Conservation (phyloP, 352 stramenopile genomes). For the Pythium dissimile region DNA sequence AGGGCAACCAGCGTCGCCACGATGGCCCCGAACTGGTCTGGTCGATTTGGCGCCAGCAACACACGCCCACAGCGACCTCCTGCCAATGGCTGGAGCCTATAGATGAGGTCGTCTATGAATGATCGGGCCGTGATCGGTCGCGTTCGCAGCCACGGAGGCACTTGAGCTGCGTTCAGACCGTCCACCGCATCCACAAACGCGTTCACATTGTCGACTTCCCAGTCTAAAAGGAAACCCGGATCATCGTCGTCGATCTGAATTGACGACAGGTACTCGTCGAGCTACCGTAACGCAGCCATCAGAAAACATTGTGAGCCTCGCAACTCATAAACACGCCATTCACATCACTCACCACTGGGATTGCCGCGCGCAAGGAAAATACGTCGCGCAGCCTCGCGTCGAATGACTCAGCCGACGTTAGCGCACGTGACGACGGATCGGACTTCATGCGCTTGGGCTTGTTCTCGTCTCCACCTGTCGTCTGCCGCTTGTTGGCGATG, state of each 20-base stretch:
- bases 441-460: slow-evolving; percentile 13
- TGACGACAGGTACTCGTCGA: slow-evolving; percentile 4
- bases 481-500: slow-evolving; percentile 11
- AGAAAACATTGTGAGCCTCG: slow-evolving; percentile 12
- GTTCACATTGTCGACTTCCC: slow-evolving; percentile 19
- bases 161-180: slow-evolving; percentile 1
- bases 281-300: slow-evolving; percentile 6
- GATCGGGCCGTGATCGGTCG: slow-evolving; percentile 16
- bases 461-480: background rate
- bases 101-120: slow-evolving; percentile 15
- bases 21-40: slow-evolving; percentile 19
- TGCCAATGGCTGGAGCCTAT: slow-evolving; percentile 7
- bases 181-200: slow-evolving; percentile 20
- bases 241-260: slow-evolving; percentile 20
- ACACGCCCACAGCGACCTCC: slow-evolving; percentile 17
- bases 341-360: slow-evolving; percentile 23
- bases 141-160: slow-evolving; percentile 10
- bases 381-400: slow-evolving; percentile 22
- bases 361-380: slow-evolving; percentile 20
- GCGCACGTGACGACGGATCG: slow-evolving; percentile 9
- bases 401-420: slow-evolving; percentile 20
- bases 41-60: slow-evolving; percentile 24
- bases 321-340: slow-evolving; percentile 2
- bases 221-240: slow-evolving; percentile 16
- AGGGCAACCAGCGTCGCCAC: slow-evolving; percentile 35